A percentile compares a stretch with the other conserved stretches of the same genome.
phyloP scores from a whole-genome alignment of 2,329 filamentous ascomycete species.

The Fusarium sublunatum region DNA sequence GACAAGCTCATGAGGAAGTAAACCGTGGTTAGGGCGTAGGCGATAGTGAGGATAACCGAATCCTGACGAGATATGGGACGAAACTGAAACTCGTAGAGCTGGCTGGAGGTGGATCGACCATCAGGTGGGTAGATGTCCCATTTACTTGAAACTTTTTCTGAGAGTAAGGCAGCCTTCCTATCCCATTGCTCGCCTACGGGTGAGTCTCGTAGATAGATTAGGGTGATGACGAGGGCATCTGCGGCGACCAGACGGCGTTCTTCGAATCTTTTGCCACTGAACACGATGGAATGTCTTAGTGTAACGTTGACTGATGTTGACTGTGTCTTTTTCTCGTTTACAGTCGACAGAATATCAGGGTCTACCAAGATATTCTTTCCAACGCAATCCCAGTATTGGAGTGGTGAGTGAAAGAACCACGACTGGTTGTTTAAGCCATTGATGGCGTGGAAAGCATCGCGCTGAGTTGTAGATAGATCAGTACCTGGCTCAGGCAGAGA shows the following conservation, averaged over 20 bases:
- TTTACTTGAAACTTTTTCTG: slow-evolving; percentile 59
- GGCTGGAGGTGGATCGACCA: slow-evolving; percentile 64
- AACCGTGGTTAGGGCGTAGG: slow-evolving; percentile 70
- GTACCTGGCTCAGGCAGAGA: slow-evolving; percentile 46
- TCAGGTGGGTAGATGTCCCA: slow-evolving; percentile 75
- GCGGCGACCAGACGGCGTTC: slow-evolving; percentile 75
- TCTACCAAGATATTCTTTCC: slow-evolving; percentile 68
- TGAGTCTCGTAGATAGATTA: slow-evolving; percentile 75
- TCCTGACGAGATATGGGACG: slow-evolving; percentile 77
- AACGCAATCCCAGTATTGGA: slow-evolving; percentile 84
- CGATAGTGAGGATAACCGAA: slow-evolving; percentile 70
- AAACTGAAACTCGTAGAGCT: slow-evolving; percentile 83
- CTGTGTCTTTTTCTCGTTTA: slow-evolving; percentile 72
- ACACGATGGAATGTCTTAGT: slow-evolving; percentile 80
- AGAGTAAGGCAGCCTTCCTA: slow-evolving; percentile 64
- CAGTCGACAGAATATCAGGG: slow-evolving; percentile 71
- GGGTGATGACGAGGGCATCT: slow-evolving; percentile 81
- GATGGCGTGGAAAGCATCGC: slow-evolving; percentile 67
- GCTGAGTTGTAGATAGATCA: slow-evolving; percentile 57
- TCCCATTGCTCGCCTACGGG: slow-evolving; percentile 75
- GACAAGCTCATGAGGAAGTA: slow-evolving; percentile 76
- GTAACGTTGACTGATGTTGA: slow-evolving; percentile 78
- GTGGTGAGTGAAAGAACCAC: slow-evolving; percentile 85
- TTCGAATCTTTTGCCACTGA: slow-evolving; percentile 82
- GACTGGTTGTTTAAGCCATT: slow-evolving; percentile 71